These are phyloP conservation scores for Penstemon eatonii DNA, from an alignment of 257 asterid species.

Conservation along the genomic window DNA sequence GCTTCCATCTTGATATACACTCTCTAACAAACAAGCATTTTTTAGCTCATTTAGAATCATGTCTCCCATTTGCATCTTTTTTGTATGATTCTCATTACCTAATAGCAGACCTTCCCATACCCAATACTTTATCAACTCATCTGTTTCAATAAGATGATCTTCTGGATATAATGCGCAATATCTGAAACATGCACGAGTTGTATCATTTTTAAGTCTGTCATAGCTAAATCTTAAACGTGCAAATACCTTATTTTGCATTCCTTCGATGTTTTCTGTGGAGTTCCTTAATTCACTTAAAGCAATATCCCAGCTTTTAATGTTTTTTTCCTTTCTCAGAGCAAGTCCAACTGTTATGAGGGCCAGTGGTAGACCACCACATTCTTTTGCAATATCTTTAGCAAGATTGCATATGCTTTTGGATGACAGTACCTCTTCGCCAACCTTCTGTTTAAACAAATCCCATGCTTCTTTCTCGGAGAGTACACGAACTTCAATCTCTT, in stretches of 20 bases:
- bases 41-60: too few relatives aligned
- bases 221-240: not conserved
- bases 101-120: conserved; percentile 33
- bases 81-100: not conserved
- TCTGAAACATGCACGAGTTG: conserved; percentile 32
- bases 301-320: conserved; percentile 22
- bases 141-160: conserved; percentile 33
- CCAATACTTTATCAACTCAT: conserved; percentile 35
- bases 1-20: too few relatives aligned
- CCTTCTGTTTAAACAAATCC: conserved; percentile 33
- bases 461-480: conserved; percentile 21
- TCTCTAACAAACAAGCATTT: too few relatives aligned
- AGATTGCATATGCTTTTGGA: conserved; percentile 21
- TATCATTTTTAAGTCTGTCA: conserved; percentile 7
- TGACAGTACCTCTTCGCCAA: conserved; percentile 21
- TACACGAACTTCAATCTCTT: too few relatives aligned
- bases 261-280: conserved; percentile 26
- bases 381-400: conserved; percentile 29
- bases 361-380: conserved; percentile 40
- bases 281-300: conserved; percentile 31
- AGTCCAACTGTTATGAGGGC: conserved; percentile 35
- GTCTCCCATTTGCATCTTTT: too few relatives aligned
- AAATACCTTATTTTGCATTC: conserved; percentile 30
- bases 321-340: conserved; percentile 32
- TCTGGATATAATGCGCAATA: conserved; percentile 37